A percentile compares a stretch with the other conserved stretches of the same genome.
Conservation (phyloP, 164 flowering plant species). For the Dillenia turbinata region DNA sequence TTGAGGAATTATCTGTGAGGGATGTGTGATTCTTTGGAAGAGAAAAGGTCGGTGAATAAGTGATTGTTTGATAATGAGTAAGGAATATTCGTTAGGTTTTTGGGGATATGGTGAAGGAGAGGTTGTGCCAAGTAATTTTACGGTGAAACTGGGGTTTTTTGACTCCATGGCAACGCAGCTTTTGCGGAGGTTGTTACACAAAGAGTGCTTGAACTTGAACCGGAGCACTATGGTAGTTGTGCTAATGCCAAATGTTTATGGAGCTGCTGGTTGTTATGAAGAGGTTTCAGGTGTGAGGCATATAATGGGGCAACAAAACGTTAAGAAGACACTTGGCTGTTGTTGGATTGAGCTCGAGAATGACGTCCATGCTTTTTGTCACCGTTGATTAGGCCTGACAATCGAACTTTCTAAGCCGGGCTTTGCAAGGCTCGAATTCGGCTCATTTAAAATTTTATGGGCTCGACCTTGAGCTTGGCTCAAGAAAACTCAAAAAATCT, state of each 20-base stretch:
- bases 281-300: constrained; percentile 53
- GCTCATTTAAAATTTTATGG: too few relatives aligned
- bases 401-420: too few relatives aligned
- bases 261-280: constrained; percentile 39
- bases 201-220: constrained; percentile 45
- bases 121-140: constrained; percentile 37
- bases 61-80: constrained; percentile 52
- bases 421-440: constrained; percentile 36
- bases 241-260: constrained; percentile 61
- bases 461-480: too few relatives aligned
- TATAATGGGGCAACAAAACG: constrained; percentile 42
- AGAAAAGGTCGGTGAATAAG: constrained; percentile 58
- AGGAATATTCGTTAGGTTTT: constrained; percentile 38
- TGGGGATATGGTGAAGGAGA: constrained; percentile 35
- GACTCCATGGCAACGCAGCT: constrained; percentile 44
- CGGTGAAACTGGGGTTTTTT: constrained; percentile 51
- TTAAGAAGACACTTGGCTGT: constrained; percentile 68
- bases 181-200: constrained; percentile 47
- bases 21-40: constrained; percentile 73
- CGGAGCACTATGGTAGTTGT: constrained; percentile 63
- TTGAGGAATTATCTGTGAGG: constrained; percentile 36
- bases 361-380: constrained; percentile 54
- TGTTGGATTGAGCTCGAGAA: constrained; percentile 71
- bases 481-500: too few relatives aligned
- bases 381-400: constrained; percentile 45